These are phyloP conservation scores for Darksidea phi DNA, from an alignment of 495 filamentous ascomycete genomes.

Conservation along the genomic window DNA sequence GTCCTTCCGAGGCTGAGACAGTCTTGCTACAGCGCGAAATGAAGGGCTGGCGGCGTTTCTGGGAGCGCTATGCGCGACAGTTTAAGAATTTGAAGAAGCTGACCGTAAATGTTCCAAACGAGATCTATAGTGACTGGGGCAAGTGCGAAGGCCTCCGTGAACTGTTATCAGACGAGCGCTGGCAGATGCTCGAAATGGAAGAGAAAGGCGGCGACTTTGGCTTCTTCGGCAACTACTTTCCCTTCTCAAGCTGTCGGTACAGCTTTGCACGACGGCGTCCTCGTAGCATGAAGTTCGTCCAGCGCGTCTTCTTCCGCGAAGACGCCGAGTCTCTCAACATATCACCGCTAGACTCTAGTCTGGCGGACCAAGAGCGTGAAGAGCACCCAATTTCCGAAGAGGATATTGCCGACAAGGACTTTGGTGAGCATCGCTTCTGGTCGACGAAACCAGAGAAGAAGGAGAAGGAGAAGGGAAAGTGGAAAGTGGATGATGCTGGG, in stretches of 20 bases:
- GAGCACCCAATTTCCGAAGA: constrained; percentile 17
- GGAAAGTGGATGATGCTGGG: constrained; percentile 22
- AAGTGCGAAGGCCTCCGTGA: constrained; percentile 3
- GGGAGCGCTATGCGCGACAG: constrained; percentile 26
- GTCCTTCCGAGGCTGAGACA: constrained; percentile 12
- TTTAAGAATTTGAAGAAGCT: constrained; percentile 32
- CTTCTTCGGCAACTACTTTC: constrained; percentile 9
- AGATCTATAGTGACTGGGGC: constrained; percentile 30
- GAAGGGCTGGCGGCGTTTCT: constrained; percentile 33
- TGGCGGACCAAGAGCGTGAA: constrained; percentile 19
- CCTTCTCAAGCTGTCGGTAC: constrained; percentile 3
- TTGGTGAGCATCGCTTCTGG: constrained; percentile 19
- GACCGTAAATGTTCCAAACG: constrained; percentile 18
- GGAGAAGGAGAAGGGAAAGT: constrained; percentile 7
- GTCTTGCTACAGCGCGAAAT: constrained; percentile 20
- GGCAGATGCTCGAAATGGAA: constrained; percentile 26
- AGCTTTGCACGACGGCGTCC: constrained; percentile 13
- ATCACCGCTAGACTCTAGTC: not conserved
- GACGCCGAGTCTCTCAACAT: constrained; percentile 7
- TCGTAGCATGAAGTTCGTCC: constrained; percentile 28
- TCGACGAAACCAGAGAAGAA: not conserved
- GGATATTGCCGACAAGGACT: constrained; percentile 2
- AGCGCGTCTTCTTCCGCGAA: constrained; percentile 30
- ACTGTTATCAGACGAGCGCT: constrained; percentile 17
- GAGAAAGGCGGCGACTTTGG: constrained; percentile 3